Base-by-base conservation (phyloP, 495 filamentous ascomycete species). In the Neurospora tetrasperma region DNA sequence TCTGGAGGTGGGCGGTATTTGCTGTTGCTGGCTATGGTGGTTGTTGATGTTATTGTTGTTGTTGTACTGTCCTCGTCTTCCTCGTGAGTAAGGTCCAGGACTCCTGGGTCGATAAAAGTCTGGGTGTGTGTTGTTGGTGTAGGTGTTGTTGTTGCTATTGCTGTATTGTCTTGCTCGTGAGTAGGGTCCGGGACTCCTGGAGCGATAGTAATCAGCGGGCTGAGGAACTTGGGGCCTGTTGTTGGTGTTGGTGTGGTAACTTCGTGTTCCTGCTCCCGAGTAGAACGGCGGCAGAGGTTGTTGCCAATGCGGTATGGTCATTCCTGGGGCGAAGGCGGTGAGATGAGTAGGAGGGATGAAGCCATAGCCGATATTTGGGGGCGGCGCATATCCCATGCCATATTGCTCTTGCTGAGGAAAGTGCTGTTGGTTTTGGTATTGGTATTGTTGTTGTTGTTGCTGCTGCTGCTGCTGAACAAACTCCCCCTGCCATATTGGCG, bases 341-440 rank as follows among this genome's bases (percentile, higher is more conserved):
- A 23, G 6, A 31, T 20, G 54, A 5, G 11, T 5, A 35, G 54
- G 54, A 66, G 54, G 27, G 27, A 38, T 14, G 3, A 66, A 66
- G 54, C 54, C 54, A 10, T 66, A 66, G 14, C 27, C 54, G 6
- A 66, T 12, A 66, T 8, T 14, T 1, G 14, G 54, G 54, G 27
- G 54, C 54, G 27, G 54, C 27, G 54, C 54, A 66, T 66, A 66
- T 16, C 54, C 54, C 54, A 66, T 66, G 12, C 27, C 54, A 66
- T 35, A 66, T 66, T 66, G 54, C 48, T 16, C 48, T 27, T 59
- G 23, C 48, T 16, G 23, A 18, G 54, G 54, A 16, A 16, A 66
- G 23, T 14, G 41, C 72, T 70, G 72, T 23, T 69, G 71, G 38
- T 69, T 41, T 20, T 43, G 62, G n/a, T 72, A n/a, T n/a, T 72